Evolutionary conservation across 768 basidiomycete species (phyloP), one percentile per base, ranked within the genome.

Genomic region (Krasilnikovozyma curviuscula): DNA sequence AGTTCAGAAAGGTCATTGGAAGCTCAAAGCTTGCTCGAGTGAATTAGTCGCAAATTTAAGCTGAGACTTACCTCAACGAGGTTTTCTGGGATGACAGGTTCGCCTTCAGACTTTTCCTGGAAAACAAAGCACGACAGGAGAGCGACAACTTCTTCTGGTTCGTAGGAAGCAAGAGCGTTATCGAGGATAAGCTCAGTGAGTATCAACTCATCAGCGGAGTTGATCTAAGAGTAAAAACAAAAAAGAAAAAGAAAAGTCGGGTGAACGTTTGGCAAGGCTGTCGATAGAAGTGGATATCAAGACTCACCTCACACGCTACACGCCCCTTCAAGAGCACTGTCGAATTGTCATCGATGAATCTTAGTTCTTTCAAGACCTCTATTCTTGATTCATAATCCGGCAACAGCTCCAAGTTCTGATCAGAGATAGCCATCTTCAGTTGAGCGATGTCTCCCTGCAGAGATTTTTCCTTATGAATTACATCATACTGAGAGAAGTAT

Each of bases 301-400:
- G 2, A 60, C 67, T 44, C 50, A 88, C 89, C 71, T 98, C 93
- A 69, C 93, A 98, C 28, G 93, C 93, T 14, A 98, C 93, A 41
- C 93, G 76, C 16, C 93, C 93, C 63, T 98, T 98, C 42, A 98
- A 71, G 27, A 84, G 72, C 3, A 98, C 88, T 0, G 91, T 98
- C 28, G 84, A 81, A 57, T 95, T 86, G 50, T 89, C 83, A 60
- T 97, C 81, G 58, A 98, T 83, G 62, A 97, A 93, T 54, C 82
- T 78, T 21, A 98, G 72, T 38, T 83, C 82, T 58, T 86, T 79
- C 35, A 98, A 70, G 3, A 97, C 91, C 33, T 75, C 78, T 29
- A 97, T 78, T 24, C 91, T 72, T 60, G 89, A 85, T 61, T 97
- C 85, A 63, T 97, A 98, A 61, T 98, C 93, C 6, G 93, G 93